Conservation (phyloP, 352 stramenopile species). For the Thraustochytrium sp. region DNA sequence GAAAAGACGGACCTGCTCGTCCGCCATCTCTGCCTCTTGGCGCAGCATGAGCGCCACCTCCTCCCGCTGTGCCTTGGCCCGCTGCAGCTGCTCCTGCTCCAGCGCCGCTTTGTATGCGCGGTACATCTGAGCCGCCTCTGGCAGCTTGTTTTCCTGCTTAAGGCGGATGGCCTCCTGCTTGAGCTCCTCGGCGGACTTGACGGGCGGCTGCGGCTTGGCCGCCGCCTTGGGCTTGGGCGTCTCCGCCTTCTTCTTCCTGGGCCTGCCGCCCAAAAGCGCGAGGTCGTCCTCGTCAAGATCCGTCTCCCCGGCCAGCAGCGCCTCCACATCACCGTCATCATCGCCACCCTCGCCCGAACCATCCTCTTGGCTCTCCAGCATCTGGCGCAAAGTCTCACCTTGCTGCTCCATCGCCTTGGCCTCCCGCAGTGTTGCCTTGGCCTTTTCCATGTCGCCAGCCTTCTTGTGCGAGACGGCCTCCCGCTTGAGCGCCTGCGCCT, state of each 20-base stretch:
- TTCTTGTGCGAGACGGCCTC: constrained; percentile 6
- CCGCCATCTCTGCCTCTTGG: background rate
- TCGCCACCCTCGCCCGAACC: background rate
- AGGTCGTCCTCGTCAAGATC: constrained; percentile 2
- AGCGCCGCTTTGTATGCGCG: constrained; percentile 5
- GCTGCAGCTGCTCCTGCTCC: background rate
- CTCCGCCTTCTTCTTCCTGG: too few species aligned
- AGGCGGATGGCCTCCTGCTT: constrained; percentile 8
- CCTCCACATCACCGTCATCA: constrained; percentile 10
- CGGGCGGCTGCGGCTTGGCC: background rate
- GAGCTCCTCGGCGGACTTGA: constrained; percentile 16
- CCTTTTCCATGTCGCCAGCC: background rate
- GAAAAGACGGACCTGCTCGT: background rate
- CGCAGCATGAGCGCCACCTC: background rate
- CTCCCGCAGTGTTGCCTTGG: background rate
- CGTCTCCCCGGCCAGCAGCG: background rate
- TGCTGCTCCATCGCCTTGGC: constrained; percentile 4
- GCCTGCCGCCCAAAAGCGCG: too few species aligned
- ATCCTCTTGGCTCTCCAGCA: background rate
- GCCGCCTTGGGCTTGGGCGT: too few species aligned
- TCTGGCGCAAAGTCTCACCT: background rate
- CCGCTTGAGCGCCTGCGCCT: background rate
- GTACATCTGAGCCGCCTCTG: background rate
- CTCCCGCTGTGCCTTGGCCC: background rate
- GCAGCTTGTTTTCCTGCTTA: constrained; percentile 8